Percentiles rank a stretch among this genome's conserved stretches.
Conservation (phyloP, 2,329 filamentous ascomycete species). For the Xylariales sp. region DNA sequence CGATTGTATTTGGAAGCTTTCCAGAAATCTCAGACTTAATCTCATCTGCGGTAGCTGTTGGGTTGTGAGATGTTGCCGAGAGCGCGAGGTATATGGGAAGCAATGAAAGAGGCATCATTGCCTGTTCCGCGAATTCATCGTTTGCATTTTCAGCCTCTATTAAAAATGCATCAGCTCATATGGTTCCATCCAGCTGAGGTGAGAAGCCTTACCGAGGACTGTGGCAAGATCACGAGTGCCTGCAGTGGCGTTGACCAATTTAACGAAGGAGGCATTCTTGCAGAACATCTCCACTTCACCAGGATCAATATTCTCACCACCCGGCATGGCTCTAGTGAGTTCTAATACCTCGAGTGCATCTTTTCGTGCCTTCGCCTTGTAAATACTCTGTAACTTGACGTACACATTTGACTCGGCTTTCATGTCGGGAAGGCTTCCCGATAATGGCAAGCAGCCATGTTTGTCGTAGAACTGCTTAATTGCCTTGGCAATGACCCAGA, state of each 20-base stretch:
- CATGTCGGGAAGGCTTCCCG: conserved; percentile 92
- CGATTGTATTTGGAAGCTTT: conserved; percentile 41
- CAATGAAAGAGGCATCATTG: conserved; percentile 52
- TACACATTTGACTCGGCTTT: conserved; percentile 91
- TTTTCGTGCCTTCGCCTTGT: conserved; percentile 79
- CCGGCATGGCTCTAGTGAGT: conserved; percentile 50
- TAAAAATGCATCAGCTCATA: conserved; percentile 16
- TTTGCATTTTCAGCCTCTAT: conserved; percentile 50
- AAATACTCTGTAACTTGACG: conserved; percentile 84
- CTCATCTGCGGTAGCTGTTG: conserved; percentile 41
- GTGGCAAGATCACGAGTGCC: conserved; percentile 44
- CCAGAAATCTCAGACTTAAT: conserved; percentile 45
- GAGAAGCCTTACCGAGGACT: conserved; percentile 45
- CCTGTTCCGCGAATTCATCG: conserved; percentile 46
- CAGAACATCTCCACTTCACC: conserved; percentile 87
- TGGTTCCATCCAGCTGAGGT: not conserved
- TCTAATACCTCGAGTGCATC: conserved; percentile 73
- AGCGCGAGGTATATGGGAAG: conserved; percentile 68
- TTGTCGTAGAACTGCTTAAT: conserved; percentile 71
- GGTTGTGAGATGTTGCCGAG: conserved; percentile 43
- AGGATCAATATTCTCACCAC: conserved; percentile 53
- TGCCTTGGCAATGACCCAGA: conserved; percentile 86
- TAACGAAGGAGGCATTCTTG: conserved; percentile 91
- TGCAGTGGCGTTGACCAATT: conserved; percentile 63
- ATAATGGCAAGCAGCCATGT: conserved; percentile 72